Conservation (phyloP, 1,139 yeast genomes). For the Blastobotrys proliferans region DNA sequence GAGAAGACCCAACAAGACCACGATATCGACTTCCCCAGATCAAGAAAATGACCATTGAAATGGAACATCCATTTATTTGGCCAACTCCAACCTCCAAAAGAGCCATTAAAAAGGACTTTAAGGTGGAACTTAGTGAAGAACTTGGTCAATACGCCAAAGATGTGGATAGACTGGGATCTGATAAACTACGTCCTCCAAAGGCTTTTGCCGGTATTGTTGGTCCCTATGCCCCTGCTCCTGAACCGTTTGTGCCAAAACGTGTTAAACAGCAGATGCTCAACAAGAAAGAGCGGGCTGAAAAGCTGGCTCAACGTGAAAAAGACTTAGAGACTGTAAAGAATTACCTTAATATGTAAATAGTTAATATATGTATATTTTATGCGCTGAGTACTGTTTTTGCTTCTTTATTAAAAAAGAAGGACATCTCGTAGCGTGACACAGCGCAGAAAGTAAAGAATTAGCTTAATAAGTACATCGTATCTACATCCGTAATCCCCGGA, state of each 20-base stretch:
- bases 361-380: no score
- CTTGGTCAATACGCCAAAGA: slow-evolving; percentile 38
- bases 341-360: slow-evolving; percentile 22
- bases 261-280: slow-evolving; percentile 25
- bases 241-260: slow-evolving; percentile 63
- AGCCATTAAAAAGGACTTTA: slow-evolving; percentile 34
- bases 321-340: slow-evolving; percentile 25
- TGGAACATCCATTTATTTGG: slow-evolving; percentile 93
- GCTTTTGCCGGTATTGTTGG: slow-evolving; percentile 78
- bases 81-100: slow-evolving; percentile 55
- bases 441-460: no score
- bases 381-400: no score
- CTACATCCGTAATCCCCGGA: slow-evolving; percentile 5
- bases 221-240: slow-evolving; percentile 60
- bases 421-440: no score
- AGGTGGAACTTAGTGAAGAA: slow-evolving; percentile 27
- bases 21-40: slow-evolving; percentile 77
- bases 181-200: slow-evolving; percentile 58
- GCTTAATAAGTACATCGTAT: neutral
- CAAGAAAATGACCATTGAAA: slow-evolving; percentile 92
- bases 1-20: slow-evolving; percentile 59
- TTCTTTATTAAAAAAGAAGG: no score
- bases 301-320: slow-evolving; percentile 16
- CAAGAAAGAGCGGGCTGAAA: slow-evolving; percentile 22
- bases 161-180: slow-evolving; percentile 56